These are phyloP conservation scores for Brassica incana DNA, from an alignment of 345 rosid species.

Conservation along the genomic window DNA sequence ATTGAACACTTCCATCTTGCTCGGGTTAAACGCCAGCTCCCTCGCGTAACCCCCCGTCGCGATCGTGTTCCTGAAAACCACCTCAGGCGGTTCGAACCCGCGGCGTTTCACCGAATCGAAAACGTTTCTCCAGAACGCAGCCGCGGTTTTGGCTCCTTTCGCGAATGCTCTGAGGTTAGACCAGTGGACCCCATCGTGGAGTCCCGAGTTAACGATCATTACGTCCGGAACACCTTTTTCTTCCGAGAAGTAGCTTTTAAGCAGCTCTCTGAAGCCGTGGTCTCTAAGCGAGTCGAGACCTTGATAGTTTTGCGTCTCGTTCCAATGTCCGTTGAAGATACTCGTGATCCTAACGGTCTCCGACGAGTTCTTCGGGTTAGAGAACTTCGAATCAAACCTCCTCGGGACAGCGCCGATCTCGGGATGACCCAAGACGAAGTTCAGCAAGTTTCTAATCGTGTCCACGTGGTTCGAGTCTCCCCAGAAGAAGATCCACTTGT, in stretches of 20 bases:
- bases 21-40: slow-evolving; percentile 69
- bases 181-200: slow-evolving; percentile 83
- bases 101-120: slow-evolving; percentile 54
- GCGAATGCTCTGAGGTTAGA: slow-evolving; percentile 49
- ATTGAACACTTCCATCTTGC: slow-evolving; percentile 78
- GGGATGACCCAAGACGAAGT: slow-evolving; percentile 65
- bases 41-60: slow-evolving; percentile 89
- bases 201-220: slow-evolving; percentile 74
- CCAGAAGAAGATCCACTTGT: slow-evolving; percentile 88
- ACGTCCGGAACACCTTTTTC: slow-evolving; percentile 59
- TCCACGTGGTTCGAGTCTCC: slow-evolving; percentile 96
- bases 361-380: slow-evolving; percentile 63
- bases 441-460: slow-evolving; percentile 76
- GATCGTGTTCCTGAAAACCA: slow-evolving; percentile 68
- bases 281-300: slow-evolving; percentile 78
- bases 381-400: slow-evolving; percentile 72
- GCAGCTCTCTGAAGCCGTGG: slow-evolving; percentile 49
- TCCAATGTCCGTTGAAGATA: slow-evolving; percentile 90
- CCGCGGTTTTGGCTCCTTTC: slow-evolving; percentile 57
- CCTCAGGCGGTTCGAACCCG: slow-evolving; percentile 56
- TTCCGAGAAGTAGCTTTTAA: slow-evolving; percentile 66
- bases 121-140: slow-evolving; percentile 69
- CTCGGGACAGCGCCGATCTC: slow-evolving; percentile 62
- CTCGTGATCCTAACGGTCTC: slow-evolving; percentile 76
- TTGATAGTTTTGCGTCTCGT: slow-evolving; percentile 68